A percentile compares a stretch with the other conserved stretches of the same genome.
These are phyloP conservation scores for Plenodomus lindquistii DNA, from an alignment of 2,329 filamentous ascomycete genomes.

Conservation along the genomic window DNA sequence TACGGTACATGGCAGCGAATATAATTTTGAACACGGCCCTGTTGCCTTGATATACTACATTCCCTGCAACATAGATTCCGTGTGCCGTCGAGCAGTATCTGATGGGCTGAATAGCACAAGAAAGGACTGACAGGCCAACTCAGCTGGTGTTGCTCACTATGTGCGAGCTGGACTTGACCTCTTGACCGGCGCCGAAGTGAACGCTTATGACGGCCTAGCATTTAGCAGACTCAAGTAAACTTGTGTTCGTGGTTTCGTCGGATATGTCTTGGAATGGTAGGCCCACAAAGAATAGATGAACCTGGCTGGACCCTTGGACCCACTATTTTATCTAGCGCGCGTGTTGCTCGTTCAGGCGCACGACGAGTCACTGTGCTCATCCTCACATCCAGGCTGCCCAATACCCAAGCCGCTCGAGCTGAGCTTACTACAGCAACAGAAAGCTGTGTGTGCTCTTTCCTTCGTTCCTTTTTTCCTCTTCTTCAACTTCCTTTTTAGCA, in stretches of 20 bases:
- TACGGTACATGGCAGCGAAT: too few relatives aligned
- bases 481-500: constrained; percentile 11
- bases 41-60: too few relatives aligned
- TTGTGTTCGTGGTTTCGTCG: neutral
- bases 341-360: constrained; percentile 8
- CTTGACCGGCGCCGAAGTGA: too few relatives aligned
- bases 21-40: too few relatives aligned
- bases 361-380: constrained; percentile 23
- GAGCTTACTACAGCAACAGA: constrained; percentile 6
- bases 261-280: neutral
- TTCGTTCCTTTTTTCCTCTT: neutral
- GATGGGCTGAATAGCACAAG: too few relatives aligned
- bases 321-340: neutral
- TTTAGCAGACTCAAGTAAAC: neutral
- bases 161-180: too few relatives aligned
- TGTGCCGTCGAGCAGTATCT: too few relatives aligned
- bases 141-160: too few relatives aligned
- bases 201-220: too few relatives aligned
- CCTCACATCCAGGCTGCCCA: constrained; percentile 12
- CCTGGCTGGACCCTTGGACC: neutral
- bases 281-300: neutral
- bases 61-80: too few relatives aligned
- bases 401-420: constrained; percentile 10
- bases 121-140: too few relatives aligned
- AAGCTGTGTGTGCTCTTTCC: neutral